These are phyloP conservation scores for Fusarium neocosmosporiellum DNA, from an alignment of 2,329 filamentous ascomycete species.

Conservation along the genomic window DNA sequence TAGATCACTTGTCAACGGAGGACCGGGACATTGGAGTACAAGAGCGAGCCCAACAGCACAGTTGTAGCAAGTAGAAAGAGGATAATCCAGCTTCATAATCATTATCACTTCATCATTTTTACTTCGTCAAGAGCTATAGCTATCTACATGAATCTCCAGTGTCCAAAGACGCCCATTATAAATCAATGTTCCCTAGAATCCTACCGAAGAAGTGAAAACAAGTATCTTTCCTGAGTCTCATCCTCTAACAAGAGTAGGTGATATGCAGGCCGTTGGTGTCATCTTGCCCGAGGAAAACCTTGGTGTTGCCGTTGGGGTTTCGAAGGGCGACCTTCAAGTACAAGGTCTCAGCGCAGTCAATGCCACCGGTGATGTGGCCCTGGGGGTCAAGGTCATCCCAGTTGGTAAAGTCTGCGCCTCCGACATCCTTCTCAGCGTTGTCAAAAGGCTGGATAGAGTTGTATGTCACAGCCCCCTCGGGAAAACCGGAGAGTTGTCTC, in stretches of 20 bases:
- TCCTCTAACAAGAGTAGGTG: slow-evolving; percentile 19
- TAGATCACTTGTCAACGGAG: background rate
- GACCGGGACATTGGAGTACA: background rate
- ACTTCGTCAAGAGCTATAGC: background rate
- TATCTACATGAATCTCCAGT: background rate
- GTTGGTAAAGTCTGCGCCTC: slow-evolving; percentile 44
- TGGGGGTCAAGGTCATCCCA: slow-evolving; percentile 40
- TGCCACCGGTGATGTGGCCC: slow-evolving; percentile 32
- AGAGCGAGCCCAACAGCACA: background rate
- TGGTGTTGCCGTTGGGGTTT: slow-evolving; percentile 33
- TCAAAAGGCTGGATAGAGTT: slow-evolving; percentile 40
- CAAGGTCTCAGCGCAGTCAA: slow-evolving; percentile 44
- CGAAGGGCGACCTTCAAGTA: slow-evolving; percentile 43
- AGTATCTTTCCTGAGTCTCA: background rate
- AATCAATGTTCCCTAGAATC: background rate
- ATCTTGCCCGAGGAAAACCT: slow-evolving; percentile 47
- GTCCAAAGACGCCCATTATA: background rate
- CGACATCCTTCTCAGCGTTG: slow-evolving; percentile 18
- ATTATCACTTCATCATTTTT: background rate
- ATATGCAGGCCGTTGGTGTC: slow-evolving; percentile 44
- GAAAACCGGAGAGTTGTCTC: slow-evolving; percentile 42
- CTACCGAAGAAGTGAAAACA: background rate
- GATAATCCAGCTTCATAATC: background rate
- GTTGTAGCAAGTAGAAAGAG: background rate
- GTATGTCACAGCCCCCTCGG: slow-evolving; percentile 34